Evolutionary conservation across 805 yeast genomes (phyloP).

Genomic region (Debaryomyces maramus): DNA sequence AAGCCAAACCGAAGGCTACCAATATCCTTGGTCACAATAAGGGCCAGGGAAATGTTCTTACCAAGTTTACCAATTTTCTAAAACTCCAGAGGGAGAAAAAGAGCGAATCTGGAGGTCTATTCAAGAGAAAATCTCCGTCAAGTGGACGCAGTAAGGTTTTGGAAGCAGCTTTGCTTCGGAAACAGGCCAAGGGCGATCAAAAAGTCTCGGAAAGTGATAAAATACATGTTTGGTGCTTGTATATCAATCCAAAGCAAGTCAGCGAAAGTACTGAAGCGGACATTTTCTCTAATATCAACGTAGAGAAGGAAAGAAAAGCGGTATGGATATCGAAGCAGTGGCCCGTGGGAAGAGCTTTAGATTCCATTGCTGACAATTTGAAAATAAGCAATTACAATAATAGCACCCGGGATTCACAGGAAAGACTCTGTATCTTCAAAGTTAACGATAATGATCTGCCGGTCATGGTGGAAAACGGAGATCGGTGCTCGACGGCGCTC

Average conservation of each 20-base stretch:
- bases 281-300: slow-evolving; percentile 21
- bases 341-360: slow-evolving; percentile 62
- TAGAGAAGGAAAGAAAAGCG: slow-evolving; percentile 28
- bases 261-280: slow-evolving; percentile 22
- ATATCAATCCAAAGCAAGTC: slow-evolving; percentile 31
- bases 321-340: slow-evolving; percentile 54
- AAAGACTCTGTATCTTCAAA: slow-evolving; percentile 50
- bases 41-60: slow-evolving; percentile 29
- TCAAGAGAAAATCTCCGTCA: not conserved
- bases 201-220: slow-evolving; percentile 45
- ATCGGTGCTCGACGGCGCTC: slow-evolving; percentile 41
- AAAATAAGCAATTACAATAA: slow-evolving; percentile 53
- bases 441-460: slow-evolving; percentile 30
- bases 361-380: slow-evolving; percentile 48
- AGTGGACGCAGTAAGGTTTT: slow-evolving; percentile 14
- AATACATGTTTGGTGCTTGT: slow-evolving; percentile 49
- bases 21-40: slow-evolving; percentile 24
- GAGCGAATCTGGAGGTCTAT: slow-evolving; percentile 6
- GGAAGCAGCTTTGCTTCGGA: slow-evolving; percentile 40
- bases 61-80: slow-evolving; percentile 27
- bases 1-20: slow-evolving; percentile 20
- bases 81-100: slow-evolving; percentile 20
- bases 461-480: slow-evolving; percentile 27
- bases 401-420: slow-evolving; percentile 37
- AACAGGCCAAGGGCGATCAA: slow-evolving; percentile 52